Base-by-base conservation (phyloP, 768 basidiomycete species). In the Calocybe cyanea region DNA sequence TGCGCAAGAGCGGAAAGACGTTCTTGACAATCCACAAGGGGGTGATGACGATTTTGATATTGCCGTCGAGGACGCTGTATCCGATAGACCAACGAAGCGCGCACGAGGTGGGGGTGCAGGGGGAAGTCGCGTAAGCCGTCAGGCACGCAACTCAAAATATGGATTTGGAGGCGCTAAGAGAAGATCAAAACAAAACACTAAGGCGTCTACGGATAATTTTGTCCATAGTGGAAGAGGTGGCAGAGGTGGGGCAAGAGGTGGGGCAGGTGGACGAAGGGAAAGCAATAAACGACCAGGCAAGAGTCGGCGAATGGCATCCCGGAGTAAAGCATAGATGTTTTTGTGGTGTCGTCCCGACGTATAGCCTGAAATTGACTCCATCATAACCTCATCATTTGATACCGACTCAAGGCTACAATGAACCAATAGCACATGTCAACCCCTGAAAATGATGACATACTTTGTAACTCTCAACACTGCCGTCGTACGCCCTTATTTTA, bases 61-160 rank as follows among this genome's bases (percentile, higher is more conserved):
- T 48, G 86, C 87, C 0, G 81, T 96, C 28, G 92, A 98, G 61
- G 89, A 95, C 48, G 92, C 91, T 8, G 81, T 94, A 55, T 66
- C 83, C 21, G 83, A 87, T 55, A 78, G 78, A 11, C 85, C 86
- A 9, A 59, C 72, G 4, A 72, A 80, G 46, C 85, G 87, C 17
- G 63, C 64, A 24, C 76, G 76, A n/a, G 60, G 67, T 38, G 25
- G 25, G 11, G 66, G 62, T 17, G 65, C 43, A 34, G 36, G 63
- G 18, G 57, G 56, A 5, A 41, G 57, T 8, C 54, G 54, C 6
- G 54, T 86, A 50, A 70, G 78, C 36, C 80, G 89, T 14, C 61
- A 71, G 19, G 74, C 71, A 11, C 78, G 92, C 33, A 83, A 95
- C 62, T 63, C 78, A 57, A 94, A 94, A 63, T 94, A 77, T 59